Base-by-base conservation (phyloP, 2,329 filamentous ascomycete species). In the Alternaria sp. region DNA sequence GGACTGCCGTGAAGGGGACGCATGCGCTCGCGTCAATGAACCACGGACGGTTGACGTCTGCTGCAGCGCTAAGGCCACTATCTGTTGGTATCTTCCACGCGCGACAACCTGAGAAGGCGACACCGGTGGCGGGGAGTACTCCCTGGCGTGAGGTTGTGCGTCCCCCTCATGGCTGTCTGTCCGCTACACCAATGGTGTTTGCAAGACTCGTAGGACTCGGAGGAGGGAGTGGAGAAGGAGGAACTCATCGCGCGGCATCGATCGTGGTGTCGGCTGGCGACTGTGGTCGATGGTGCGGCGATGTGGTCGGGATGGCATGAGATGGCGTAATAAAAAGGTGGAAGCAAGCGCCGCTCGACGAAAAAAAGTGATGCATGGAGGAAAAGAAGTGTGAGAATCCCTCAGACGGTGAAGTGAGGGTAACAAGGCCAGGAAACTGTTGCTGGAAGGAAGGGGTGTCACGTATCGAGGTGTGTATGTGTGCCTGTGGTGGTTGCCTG, bases 31-130 rank as follows among this genome's bases (percentile, higher is more conserved):
- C 68, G 66, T 63, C 68, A 66, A 59, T 43, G 21, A 65, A 69
- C 74, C 74, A 74, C 32, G 74, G 73, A 65, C 69, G 69, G 36
- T 62, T 57, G 23, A 56, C 68, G 71, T 61, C 73, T 76, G 61
- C 71, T 70, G 60, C 64, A 71, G 68, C 61, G 46, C 54, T 8
- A 62, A 54, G 49, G 67, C 69, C 61, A 54, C 71, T 67, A 65
- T 70, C 74, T 69, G 69, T 61, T 73, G 73, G 72, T 68, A 51
- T 76, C 73, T 70, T 69, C 69, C 68, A 73, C 71, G 32, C 67
- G 40, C 61, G 60, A 61, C 54, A 52, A 57, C 68, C 71, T 73
- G 58, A 74, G 44, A 74, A 74, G 69, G 67, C 49, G 62, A 60
- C 70, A 70, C 70, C 64, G 69, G 70, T 71, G 65, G 67, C 61